Evolutionary conservation across 176 grass and related monocot species (phyloP).

Genomic region (Lolium multiflorum): DNA sequence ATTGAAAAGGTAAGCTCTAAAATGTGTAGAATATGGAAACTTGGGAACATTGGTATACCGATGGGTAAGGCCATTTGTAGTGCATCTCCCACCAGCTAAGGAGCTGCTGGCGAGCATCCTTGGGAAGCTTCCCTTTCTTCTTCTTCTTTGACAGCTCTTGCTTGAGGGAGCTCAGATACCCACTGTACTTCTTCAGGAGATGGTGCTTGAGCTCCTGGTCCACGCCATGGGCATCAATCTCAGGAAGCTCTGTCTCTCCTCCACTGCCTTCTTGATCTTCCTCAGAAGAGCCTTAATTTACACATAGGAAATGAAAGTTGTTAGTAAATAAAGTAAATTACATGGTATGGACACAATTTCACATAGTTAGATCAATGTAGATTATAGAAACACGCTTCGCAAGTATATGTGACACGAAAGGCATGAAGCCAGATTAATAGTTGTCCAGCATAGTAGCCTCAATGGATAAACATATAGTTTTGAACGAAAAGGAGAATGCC

Average conservation of each 20-base stretch:
- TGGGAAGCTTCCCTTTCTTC: conserved; percentile 98
- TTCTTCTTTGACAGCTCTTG: conserved; percentile 99
- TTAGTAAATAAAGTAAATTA: not conserved
- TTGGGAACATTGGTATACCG: conserved; percentile 45
- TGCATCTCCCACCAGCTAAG: conserved; percentile 96
- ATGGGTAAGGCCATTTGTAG: conserved; percentile 99
- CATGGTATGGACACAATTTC: not conserved
- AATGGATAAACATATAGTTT: not conserved
- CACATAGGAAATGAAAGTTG: conserved; percentile 24
- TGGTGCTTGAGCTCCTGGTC: conserved; percentile 96
- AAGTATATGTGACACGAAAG: not conserved
- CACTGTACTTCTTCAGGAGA: conserved; percentile 97
- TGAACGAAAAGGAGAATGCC: not conserved
- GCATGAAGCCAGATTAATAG: not conserved
- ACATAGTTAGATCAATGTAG: not conserved
- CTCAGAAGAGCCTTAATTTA: conserved; percentile 85
- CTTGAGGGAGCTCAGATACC: conserved; percentile 95
- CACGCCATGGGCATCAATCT: conserved; percentile 79
- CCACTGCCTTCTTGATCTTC: conserved; percentile 94
- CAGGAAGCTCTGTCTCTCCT: conserved; percentile 76
- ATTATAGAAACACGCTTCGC: not conserved
- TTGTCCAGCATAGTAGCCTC: not conserved
- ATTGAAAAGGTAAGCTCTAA: not conserved
- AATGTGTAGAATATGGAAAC: not conserved
- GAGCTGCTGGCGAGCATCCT: conserved; percentile 91